Conservation (phyloP, 164 flowering plant genomes). For the Taxillus chinensis region DNA sequence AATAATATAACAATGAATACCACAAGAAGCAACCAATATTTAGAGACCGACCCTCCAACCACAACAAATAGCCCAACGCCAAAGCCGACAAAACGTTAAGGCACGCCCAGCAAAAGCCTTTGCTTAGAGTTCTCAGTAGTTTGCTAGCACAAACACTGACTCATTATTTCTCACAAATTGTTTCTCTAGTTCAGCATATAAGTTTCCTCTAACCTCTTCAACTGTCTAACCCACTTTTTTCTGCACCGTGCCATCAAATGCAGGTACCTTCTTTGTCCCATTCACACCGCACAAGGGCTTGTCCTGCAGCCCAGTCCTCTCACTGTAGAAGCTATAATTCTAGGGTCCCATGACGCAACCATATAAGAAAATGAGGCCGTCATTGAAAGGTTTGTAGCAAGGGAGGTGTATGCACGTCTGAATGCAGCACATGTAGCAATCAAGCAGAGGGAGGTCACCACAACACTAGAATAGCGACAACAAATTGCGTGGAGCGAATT, state of each 20-base stretch:
- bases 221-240: background rate
- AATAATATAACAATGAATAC: background rate
- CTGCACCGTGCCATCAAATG: background rate
- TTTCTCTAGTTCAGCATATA: background rate
- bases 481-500: background rate
- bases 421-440: background rate
- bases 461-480: background rate
- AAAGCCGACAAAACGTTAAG: background rate
- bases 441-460: background rate
- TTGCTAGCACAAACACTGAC: background rate
- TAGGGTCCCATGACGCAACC: background rate
- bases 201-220: background rate
- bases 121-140: background rate
- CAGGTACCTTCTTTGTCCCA: background rate
- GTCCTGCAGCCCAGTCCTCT: background rate
- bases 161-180: background rate
- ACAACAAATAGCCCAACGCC: background rate
- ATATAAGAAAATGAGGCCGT: background rate
- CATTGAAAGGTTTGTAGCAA: background rate
- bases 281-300: background rate
- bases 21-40: background rate
- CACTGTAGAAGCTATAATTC: background rate
- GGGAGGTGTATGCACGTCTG: background rate
- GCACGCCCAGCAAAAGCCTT: background rate
- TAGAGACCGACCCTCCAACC: background rate